Conservation (phyloP, 176 grass and related monocot species). For the Avena eriantha region DNA sequence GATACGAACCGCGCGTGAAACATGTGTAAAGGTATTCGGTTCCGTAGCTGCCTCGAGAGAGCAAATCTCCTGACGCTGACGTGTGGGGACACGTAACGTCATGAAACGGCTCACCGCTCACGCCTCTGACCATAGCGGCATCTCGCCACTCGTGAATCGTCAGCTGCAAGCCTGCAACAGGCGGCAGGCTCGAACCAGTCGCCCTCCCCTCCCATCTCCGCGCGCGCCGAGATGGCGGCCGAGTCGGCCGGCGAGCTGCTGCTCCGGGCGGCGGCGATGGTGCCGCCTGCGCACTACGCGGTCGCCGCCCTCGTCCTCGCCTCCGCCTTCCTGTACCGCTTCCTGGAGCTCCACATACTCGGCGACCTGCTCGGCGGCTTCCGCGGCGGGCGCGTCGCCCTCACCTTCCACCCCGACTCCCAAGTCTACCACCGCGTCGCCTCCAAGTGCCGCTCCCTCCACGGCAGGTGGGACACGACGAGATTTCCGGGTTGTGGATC, state of each 20-base stretch:
- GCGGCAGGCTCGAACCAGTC: neutral
- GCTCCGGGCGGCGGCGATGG: slow-evolving; percentile 54
- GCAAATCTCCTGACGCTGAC: too few relatives aligned
- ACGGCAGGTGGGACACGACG: slow-evolving; percentile 63
- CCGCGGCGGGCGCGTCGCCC: slow-evolving; percentile 69
- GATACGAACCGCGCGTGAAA: neutral
- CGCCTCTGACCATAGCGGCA: neutral
- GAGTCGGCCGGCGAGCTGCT: slow-evolving; percentile 54
- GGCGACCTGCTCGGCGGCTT: slow-evolving; percentile 64
- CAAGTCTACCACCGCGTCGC: slow-evolving; percentile 76
- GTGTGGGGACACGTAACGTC: neutral
- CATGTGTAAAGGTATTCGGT: neutral
- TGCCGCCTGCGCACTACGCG: slow-evolving; percentile 61
- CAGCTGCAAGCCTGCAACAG: neutral
- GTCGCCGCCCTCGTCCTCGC: slow-evolving; percentile 52
- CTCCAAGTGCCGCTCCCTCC: slow-evolving; percentile 76
- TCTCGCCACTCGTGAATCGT: neutral
- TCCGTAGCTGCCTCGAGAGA: too few relatives aligned
- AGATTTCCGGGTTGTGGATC: neutral
- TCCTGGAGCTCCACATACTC: slow-evolving; percentile 82
- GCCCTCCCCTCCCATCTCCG: neutral
- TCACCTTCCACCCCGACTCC: slow-evolving; percentile 79
- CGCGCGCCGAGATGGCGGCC: too few relatives aligned
- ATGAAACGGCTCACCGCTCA: neutral
- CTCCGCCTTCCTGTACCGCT: slow-evolving; percentile 62